Conservation (phyloP, 768 basidiomycete species). For the Rhodocollybia butyracea region DNA sequence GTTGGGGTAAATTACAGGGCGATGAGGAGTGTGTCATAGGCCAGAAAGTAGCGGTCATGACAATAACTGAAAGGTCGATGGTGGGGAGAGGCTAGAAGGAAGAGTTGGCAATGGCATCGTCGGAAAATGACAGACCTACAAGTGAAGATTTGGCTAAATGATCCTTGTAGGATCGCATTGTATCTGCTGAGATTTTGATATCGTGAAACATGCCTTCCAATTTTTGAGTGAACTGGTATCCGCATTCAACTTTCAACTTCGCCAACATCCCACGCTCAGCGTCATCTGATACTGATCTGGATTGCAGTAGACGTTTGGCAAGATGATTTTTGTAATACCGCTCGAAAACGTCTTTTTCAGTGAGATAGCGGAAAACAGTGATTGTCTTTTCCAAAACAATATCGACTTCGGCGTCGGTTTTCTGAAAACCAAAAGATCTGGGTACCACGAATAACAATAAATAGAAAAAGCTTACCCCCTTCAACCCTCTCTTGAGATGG, state of each 20-base stretch:
- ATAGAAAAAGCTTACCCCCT: constrained; percentile 64
- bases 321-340: constrained; percentile 96
- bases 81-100: constrained; percentile 47
- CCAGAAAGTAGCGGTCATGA: constrained; percentile 98
- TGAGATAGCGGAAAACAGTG: constrained; percentile 88
- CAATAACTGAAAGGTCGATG: constrained; percentile 81
- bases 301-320: constrained; percentile 83
- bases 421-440: constrained; percentile 43
- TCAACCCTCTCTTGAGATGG: constrained; percentile 89
- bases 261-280: constrained; percentile 52
- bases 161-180: constrained; percentile 68
- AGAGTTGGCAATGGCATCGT: neutral
- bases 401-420: constrained; percentile 93
- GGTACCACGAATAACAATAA: neutral
- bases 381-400: constrained; percentile 91
- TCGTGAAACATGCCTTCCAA: constrained; percentile 14
- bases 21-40: constrained; percentile 70
- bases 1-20: constrained; percentile 64
- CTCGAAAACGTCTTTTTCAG: constrained; percentile 97
- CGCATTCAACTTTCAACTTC: constrained; percentile 12
- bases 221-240: constrained; percentile 87
- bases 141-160: constrained; percentile 49
- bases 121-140: constrained; percentile 39
- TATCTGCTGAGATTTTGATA: constrained; percentile 73
- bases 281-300: constrained; percentile 92